Conservation (phyloP, 2,329 filamentous ascomycete genomes). For the Penicillium oxalicum region DNA sequence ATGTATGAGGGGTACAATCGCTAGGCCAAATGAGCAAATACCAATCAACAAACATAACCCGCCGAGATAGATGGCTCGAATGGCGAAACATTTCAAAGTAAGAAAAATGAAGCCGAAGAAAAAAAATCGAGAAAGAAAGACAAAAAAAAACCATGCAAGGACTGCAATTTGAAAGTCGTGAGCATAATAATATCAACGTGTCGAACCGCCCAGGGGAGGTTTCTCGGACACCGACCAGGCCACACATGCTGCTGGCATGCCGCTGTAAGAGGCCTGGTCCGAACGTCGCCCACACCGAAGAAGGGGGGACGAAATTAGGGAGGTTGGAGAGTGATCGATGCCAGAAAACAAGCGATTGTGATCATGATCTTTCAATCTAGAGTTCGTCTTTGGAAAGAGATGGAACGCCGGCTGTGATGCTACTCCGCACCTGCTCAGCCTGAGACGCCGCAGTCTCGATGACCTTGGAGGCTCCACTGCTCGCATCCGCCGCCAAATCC, state of each 20-base stretch:
- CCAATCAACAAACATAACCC: neutral
- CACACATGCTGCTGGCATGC: slow-evolving; percentile 10
- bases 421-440: slow-evolving; percentile 42
- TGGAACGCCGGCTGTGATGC: slow-evolving; percentile 43
- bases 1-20: slow-evolving; percentile 12
- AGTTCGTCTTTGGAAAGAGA: slow-evolving; percentile 19
- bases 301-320: slow-evolving; percentile 1
- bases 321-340: slow-evolving; percentile 1
- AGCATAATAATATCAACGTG: slow-evolving; percentile 22
- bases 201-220: slow-evolving; percentile 35
- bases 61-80: neutral
- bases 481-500: slow-evolving; percentile 28
- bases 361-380: slow-evolving; percentile 8
- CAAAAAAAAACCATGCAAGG: slow-evolving; percentile 18
- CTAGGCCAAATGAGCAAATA: neutral
- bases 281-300: slow-evolving; percentile 1
- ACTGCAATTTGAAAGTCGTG: slow-evolving; percentile 16
- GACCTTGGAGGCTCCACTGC: slow-evolving; percentile 30
- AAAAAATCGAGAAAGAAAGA: slow-evolving; percentile 5
- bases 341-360: slow-evolving; percentile 8
- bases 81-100: neutral
- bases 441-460: slow-evolving; percentile 36
- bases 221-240: slow-evolving; percentile 15
- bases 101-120: slow-evolving; percentile 5
- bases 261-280: slow-evolving; percentile 4